Base-by-base conservation (phyloP, 345 rosid species). In the Corymbia maculata region DNA sequence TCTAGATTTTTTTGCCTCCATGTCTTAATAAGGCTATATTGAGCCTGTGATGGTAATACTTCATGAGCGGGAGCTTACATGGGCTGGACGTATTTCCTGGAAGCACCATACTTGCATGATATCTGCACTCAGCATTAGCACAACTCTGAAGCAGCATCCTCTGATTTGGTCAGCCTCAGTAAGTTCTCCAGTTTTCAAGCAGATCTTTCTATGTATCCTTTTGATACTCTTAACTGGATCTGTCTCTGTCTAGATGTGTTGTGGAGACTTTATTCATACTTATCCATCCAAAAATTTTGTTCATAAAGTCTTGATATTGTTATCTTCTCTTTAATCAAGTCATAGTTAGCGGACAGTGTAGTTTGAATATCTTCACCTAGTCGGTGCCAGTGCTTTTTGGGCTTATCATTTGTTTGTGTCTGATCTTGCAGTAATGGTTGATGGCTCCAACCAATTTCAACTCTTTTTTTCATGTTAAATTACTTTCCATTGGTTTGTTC, bases 21-120 rank as follows among this genome's bases (percentile, higher is more conserved):
- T 88, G 53, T 90, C 85, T 88, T 88, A 84, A 90, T 88, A 90
- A 98, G 99, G 98, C 90, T 97, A 97, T 91, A 98, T 98, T 91
- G 99, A 97, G 93, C 99, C 98, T 86, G 97, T 97, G 93, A 92
- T 97, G 95, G 97, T 97, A 90, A 92, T 97, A 92, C 99, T 98
- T 92, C 99, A 98, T 87, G 99, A 97, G 90, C 92, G 91, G 92
- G 99, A 98, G 93, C 97, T 92, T 92, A 96, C 98, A 80, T 97
- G 99, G 98, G 98, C 99, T 53, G 99, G 99, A 86, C 94, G 98
- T 88, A 89, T 95, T 88, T 88, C 96, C 75, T 98, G 98, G 99
- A 98, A 98, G 93, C 96, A 95, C 91, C 99, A 98, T 88, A 97
- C 99, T 88, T 95, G 99, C 95, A 93, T 91, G 96, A 92, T 98